Conservation (phyloP, 805 yeast species). For the Geotrichum ghanense region DNA sequence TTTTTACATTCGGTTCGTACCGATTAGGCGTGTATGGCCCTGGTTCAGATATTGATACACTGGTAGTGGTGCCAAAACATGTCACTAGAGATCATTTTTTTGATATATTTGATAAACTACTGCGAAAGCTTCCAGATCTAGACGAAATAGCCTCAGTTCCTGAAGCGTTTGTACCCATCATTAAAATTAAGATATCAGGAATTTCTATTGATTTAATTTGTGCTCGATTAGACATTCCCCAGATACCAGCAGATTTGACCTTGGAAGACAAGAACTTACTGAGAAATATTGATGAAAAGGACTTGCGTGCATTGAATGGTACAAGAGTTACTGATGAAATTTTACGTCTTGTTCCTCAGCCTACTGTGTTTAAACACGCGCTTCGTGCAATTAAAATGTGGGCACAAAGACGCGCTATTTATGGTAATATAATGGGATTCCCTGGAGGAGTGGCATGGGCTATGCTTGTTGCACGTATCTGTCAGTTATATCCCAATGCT, state of each 20-base stretch:
- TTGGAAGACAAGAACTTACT: slow-evolving; percentile 77
- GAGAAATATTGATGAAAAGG: slow-evolving; percentile 82
- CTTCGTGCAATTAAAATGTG: slow-evolving; percentile 86
- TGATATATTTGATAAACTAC: slow-evolving; percentile 57
- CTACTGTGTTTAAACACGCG: slow-evolving; percentile 85
- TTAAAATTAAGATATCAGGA: slow-evolving; percentile 78
- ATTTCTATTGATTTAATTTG: slow-evolving; percentile 88
- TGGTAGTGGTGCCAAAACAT: slow-evolving; percentile 95
- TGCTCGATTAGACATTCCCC: slow-evolving; percentile 73
- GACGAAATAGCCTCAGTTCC: slow-evolving; percentile 91
- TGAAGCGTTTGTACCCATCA: slow-evolving; percentile 96
- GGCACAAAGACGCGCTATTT: slow-evolving; percentile 93
- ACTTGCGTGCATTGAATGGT: slow-evolving; percentile 83
- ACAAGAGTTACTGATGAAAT: slow-evolving; percentile 97
- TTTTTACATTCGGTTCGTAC: slow-evolving; percentile 93
- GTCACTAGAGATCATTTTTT: slow-evolving; percentile 86
- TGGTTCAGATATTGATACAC: slow-evolving; percentile 93
- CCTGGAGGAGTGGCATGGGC: slow-evolving; percentile 99
- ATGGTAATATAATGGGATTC: slow-evolving; percentile 91
- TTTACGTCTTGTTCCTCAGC: slow-evolving; percentile 78
- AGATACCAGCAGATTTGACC: slow-evolving; percentile 64
- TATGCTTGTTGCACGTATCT: slow-evolving; percentile 94
- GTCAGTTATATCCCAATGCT: slow-evolving; percentile 94
- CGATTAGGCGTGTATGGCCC: slow-evolving; percentile 95
- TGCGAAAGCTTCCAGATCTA: slow-evolving; percentile 65